Percentiles rank a stretch among this genome's conserved stretches.
Evolutionary conservation across 352 stramenopile species (phyloP).

Genomic region (Aphanomyces astaci): DNA sequence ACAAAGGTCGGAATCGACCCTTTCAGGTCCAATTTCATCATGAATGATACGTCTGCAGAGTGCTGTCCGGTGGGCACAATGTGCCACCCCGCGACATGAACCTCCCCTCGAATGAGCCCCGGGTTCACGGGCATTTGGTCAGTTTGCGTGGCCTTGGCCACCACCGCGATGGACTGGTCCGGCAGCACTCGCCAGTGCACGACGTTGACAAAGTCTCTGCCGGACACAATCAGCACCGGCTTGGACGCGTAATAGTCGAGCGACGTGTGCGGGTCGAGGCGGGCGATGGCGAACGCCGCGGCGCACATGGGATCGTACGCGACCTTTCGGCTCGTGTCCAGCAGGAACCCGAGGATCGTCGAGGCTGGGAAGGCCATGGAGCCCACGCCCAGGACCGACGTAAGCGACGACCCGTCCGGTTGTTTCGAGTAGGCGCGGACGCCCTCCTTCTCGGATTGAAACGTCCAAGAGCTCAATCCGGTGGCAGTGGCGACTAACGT

Average conservation of each 20-base stretch:
- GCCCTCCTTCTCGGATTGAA: slow-evolving; percentile 46
- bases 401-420: slow-evolving; percentile 33
- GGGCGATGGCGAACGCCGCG: slow-evolving; percentile 39
- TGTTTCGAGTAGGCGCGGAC: slow-evolving; percentile 54
- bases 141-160: slow-evolving; percentile 38
- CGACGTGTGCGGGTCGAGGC: slow-evolving; percentile 63
- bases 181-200: slow-evolving; percentile 63
- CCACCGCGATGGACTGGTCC: slow-evolving; percentile 45
- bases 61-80: slow-evolving; percentile 51
- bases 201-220: slow-evolving; percentile 56
- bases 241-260: slow-evolving; percentile 69
- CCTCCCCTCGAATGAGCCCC: slow-evolving; percentile 42
- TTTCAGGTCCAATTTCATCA: slow-evolving; percentile 60
- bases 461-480: slow-evolving; percentile 40
- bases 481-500: slow-evolving; percentile 48
- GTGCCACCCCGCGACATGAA: slow-evolving; percentile 53
- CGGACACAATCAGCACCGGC: slow-evolving; percentile 43
- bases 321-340: slow-evolving; percentile 42
- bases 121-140: slow-evolving; percentile 36
- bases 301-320: slow-evolving; percentile 32
- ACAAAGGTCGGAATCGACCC: slow-evolving; percentile 54
- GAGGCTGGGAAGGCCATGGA: slow-evolving; percentile 47
- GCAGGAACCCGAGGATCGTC: slow-evolving; percentile 45
- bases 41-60: slow-evolving; percentile 46
- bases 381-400: slow-evolving; percentile 46